Percentiles rank a stretch among this genome's conserved stretches.
Evolutionary conservation across 176 grass and related monocot genomes (phyloP).

Genomic region (Cenchrus americanus): DNA sequence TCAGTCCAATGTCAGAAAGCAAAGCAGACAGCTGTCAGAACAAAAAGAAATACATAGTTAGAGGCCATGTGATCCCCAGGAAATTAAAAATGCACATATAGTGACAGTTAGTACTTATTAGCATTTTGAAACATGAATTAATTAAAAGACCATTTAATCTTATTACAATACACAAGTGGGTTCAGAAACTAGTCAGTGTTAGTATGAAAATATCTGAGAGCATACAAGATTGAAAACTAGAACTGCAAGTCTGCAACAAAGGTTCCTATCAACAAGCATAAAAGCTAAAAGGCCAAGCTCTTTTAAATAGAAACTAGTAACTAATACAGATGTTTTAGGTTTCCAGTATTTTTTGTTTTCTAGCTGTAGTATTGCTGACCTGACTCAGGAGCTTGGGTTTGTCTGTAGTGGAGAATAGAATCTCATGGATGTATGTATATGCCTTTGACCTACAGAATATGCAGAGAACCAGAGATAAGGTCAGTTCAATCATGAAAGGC

Average conservation of each 20-base stretch:
- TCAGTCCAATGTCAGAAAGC: constrained; percentile 81
- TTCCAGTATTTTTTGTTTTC: neutral
- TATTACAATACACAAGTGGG: neutral
- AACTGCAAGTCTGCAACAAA: neutral
- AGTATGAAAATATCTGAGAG: constrained; percentile 23
- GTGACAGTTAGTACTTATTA: neutral
- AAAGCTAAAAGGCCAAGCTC: constrained; percentile 20
- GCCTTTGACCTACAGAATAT: constrained; percentile 54
- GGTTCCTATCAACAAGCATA: constrained; percentile 13
- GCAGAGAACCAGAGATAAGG: constrained; percentile 3
- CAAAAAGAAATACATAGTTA: constrained; percentile 28
- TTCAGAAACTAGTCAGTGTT: neutral
- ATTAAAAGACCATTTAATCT: neutral
- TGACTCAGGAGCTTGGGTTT: constrained; percentile 88
- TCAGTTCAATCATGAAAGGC: constrained; percentile 31
- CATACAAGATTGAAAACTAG: neutral
- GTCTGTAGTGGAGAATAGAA: constrained; percentile 73
- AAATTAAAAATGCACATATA: constrained; percentile 13
- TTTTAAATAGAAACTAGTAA: constrained; percentile 21
- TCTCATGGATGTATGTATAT: constrained; percentile 68
- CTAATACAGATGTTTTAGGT: neutral
- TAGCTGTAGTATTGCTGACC: constrained; percentile 43
- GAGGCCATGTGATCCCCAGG: neutral
- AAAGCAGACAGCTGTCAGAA: constrained; percentile 66
- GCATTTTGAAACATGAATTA: neutral